Conservation (phyloP, 1,284 basidiomycete genomes). For the Ganoderma boninense region DNA sequence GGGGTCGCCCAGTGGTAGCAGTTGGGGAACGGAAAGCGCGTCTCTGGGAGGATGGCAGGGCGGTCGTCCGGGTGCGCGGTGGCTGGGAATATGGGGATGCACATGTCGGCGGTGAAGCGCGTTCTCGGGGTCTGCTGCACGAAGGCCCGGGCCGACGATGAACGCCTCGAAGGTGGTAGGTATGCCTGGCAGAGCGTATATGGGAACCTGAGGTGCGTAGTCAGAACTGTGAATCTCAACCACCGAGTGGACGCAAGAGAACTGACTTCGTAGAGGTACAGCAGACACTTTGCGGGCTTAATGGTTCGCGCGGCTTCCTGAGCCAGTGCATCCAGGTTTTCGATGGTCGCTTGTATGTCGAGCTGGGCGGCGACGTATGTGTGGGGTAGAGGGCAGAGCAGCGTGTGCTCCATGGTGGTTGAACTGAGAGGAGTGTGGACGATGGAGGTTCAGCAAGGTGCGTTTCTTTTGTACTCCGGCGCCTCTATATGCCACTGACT, state of each 20-base stretch:
- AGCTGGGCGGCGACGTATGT: neutral
- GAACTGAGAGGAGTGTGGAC: neutral
- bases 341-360: neutral
- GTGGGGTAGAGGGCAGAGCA: neutral
- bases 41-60: constrained; percentile 5
- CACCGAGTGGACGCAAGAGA: neutral
- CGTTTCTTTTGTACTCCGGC: neutral
- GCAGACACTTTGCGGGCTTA: constrained; percentile 7
- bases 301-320: constrained; percentile 3
- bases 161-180: neutral
- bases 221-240: neutral
- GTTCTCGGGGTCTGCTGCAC: constrained; percentile 3
- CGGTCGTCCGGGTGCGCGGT: constrained; percentile 8
- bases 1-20: constrained; percentile 22
- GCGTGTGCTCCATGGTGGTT: neutral
- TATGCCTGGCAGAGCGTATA: constrained; percentile 1
- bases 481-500: neutral
- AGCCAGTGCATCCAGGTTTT: neutral
- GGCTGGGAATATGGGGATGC: constrained; percentile 18
- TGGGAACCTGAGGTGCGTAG: neutral
- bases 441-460: neutral
- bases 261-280: constrained; percentile 8
- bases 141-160: constrained; percentile 10
- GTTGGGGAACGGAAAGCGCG: constrained; percentile 22
- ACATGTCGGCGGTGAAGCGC: constrained; percentile 18